Percentiles rank a stretch among this genome's conserved stretches.
Conservation (phyloP, 1,284 basidiomycete genomes). For the Tremellales sp. region DNA sequence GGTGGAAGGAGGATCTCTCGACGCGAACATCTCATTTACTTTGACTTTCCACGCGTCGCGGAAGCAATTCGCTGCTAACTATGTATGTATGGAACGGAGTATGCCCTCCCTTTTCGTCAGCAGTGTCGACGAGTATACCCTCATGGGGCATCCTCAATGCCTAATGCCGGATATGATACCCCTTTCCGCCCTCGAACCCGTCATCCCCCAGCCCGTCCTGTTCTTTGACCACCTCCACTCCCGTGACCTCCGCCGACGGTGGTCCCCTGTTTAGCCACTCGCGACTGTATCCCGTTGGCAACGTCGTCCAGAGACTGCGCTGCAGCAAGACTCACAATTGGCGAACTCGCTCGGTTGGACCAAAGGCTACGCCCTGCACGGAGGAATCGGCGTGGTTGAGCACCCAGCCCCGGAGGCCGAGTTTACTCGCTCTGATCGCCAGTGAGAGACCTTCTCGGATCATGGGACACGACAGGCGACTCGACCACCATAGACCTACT, state of each 20-base stretch:
- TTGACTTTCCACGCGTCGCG: too few relatives aligned
- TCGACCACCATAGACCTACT: slow-evolving; percentile 21
- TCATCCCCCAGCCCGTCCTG: slow-evolving; percentile 22
- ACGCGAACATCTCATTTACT: too few relatives aligned
- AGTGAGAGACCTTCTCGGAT: neutral
- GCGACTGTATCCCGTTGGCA: slow-evolving; percentile 25
- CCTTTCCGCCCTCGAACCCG: slow-evolving; percentile 16
- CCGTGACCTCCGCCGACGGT: slow-evolving; percentile 29
- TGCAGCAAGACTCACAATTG: slow-evolving; percentile 2
- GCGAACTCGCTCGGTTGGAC: slow-evolving; percentile 29
- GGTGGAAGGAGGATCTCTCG: too few relatives aligned
- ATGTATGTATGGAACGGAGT: too few relatives aligned
- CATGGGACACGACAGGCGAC: neutral
- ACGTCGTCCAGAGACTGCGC: neutral
- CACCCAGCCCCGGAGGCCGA: slow-evolving; percentile 41
- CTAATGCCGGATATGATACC: slow-evolving; percentile 22
- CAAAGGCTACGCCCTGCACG: slow-evolving; percentile 44
- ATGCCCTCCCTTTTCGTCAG: too few relatives aligned
- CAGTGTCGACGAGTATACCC: neutral
- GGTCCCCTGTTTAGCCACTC: slow-evolving; percentile 33
- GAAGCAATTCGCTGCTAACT: too few relatives aligned
- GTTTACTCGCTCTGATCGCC: slow-evolving; percentile 28
- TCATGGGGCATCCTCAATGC: too few relatives aligned
- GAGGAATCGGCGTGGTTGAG: slow-evolving; percentile 41
- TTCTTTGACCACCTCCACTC: slow-evolving; percentile 34